Percentiles rank a stretch among this genome's conserved stretches.
Conservation (phyloP, 2,329 filamentous ascomycete genomes). For the Sporothrix variecibatus region DNA sequence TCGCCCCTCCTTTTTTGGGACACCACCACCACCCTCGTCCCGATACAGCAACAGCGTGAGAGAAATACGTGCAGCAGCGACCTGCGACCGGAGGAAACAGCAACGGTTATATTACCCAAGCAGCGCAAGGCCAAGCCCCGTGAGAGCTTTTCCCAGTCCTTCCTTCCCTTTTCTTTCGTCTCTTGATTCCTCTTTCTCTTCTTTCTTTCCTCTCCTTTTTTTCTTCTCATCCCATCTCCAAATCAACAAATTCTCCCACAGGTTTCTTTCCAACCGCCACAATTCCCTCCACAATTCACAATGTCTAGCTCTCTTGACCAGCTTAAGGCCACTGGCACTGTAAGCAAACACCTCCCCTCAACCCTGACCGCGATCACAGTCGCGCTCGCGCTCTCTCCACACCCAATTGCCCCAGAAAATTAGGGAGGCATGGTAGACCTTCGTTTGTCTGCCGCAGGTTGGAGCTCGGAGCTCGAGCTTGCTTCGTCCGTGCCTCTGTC, state of each 20-base stretch:
- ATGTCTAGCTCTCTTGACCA: constrained; percentile 95
- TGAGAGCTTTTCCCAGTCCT: constrained; percentile 18
- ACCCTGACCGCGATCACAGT: background rate
- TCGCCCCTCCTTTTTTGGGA: constrained; percentile 19
- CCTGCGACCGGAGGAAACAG: background rate
- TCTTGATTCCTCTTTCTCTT: background rate
- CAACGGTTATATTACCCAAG: constrained; percentile 23
- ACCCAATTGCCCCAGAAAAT: background rate
- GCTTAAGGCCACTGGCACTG: constrained; percentile 94
- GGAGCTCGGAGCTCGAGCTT: background rate
- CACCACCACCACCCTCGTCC: constrained; percentile 11
- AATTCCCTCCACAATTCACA: constrained; percentile 32
- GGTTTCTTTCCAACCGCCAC: constrained; percentile 17
- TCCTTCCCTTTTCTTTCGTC: constrained; percentile 7
- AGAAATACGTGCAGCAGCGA: background rate
- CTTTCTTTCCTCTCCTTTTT: background rate
- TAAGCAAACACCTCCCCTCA: constrained; percentile 49
- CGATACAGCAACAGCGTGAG: constrained; percentile 20
- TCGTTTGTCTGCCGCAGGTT: background rate
- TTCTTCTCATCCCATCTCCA: background rate
- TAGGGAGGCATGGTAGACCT: background rate
- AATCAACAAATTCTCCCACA: background rate
- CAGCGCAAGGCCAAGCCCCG: constrained; percentile 14
- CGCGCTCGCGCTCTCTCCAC: background rate
- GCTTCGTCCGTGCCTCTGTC: background rate